These are phyloP conservation scores for Scedosporium dehoogii DNA, from an alignment of 2,329 filamentous ascomycete genomes.

Conservation along the genomic window DNA sequence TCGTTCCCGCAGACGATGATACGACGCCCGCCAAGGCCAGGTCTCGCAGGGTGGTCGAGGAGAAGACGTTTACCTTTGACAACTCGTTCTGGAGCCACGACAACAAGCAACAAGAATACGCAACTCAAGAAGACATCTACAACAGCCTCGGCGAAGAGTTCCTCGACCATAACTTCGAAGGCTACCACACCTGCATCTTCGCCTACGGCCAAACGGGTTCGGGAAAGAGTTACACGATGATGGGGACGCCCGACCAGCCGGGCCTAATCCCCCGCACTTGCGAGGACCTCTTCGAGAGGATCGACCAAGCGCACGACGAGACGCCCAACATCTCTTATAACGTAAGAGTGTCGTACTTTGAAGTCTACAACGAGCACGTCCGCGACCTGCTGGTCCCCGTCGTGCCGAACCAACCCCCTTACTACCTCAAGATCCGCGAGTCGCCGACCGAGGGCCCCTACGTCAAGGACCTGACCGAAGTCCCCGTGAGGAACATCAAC, in stretches of 20 bases:
- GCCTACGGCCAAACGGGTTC: slow-evolving; percentile 97
- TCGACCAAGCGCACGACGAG: slow-evolving; percentile 66
- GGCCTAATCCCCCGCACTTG: slow-evolving; percentile 93
- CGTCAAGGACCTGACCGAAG: slow-evolving; percentile 91
- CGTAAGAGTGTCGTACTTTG: slow-evolving; percentile 95
- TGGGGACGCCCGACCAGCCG: slow-evolving; percentile 77
- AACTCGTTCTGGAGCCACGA: slow-evolving; percentile 97
- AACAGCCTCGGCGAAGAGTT: slow-evolving; percentile 92
- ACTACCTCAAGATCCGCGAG: slow-evolving; percentile 96
- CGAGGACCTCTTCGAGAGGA: slow-evolving; percentile 89
- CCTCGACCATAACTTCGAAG: slow-evolving; percentile 97
- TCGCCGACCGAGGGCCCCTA: slow-evolving; percentile 92
- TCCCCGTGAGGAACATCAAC: slow-evolving; percentile 74
- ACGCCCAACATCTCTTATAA: slow-evolving; percentile 92
- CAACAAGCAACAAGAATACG: slow-evolving; percentile 70
- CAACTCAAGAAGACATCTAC: slow-evolving; percentile 87
- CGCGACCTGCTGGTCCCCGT: slow-evolving; percentile 81
- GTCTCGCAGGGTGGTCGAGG: slow-evolving; percentile 66
- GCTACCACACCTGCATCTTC: slow-evolving; percentile 98
- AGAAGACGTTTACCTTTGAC: slow-evolving; percentile 92
- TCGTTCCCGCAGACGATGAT: slow-evolving; percentile 51
- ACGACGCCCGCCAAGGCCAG: slow-evolving; percentile 47
- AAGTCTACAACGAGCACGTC: slow-evolving; percentile 99
- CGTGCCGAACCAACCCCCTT: slow-evolving; percentile 58
- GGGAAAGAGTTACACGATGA: slow-evolving; percentile 97